Evolutionary conservation across 345 rosid species (phyloP).

Genomic region (Populus deltoides): DNA sequence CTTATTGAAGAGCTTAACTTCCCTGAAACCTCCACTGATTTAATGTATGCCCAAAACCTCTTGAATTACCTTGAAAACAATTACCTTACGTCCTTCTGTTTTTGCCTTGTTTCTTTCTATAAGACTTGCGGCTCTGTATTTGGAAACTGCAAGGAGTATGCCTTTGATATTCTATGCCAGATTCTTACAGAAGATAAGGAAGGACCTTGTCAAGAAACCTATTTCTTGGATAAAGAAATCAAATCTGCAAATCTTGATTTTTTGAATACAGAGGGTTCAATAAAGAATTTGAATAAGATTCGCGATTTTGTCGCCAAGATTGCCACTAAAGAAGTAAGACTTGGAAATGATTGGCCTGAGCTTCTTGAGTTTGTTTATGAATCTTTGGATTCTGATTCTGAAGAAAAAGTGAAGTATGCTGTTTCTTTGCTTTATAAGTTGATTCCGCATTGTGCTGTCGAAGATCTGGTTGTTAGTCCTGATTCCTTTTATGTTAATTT

Average conservation of each 20-base stretch:
- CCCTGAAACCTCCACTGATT: neutral
- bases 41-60: neutral
- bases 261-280: neutral
- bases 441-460: neutral
- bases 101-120: neutral
- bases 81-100: neutral
- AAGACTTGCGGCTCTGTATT: neutral
- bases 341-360: neutral
- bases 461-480: neutral
- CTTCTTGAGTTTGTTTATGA: neutral
- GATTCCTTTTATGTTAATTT: neutral
- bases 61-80: neutral
- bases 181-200: neutral
- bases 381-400: neutral
- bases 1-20: neutral
- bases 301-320: neutral
- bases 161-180: neutral
- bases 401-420: neutral
- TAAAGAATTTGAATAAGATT: neutral
- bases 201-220: neutral
- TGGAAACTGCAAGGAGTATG: neutral
- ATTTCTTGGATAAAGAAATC: neutral
- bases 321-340: neutral
- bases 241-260: neutral
- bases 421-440: neutral